Conservation (phyloP, 2,329 filamentous ascomycete genomes). For the Fusarium guadeloupense region DNA sequence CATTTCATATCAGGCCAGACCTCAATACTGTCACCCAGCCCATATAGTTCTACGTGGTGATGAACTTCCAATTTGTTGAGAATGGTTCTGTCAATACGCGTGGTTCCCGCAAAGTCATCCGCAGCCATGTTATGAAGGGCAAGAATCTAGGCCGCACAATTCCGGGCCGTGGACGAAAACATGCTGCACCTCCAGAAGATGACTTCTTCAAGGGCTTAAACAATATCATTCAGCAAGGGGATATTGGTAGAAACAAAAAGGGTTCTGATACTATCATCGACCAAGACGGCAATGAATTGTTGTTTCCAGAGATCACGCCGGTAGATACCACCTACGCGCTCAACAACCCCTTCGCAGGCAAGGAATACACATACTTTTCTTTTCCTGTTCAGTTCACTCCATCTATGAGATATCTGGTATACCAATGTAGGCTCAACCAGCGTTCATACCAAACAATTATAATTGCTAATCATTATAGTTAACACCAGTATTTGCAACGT, state of each 20-base stretch:
- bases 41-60: not conserved
- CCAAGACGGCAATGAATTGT: not conserved
- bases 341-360: slow-evolving; percentile 19
- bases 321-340: not conserved
- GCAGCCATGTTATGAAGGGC: slow-evolving; percentile 40
- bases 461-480: slow-evolving; percentile 10
- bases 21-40: not conserved
- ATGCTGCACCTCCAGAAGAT: slow-evolving; percentile 4
- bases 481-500: slow-evolving; percentile 23
- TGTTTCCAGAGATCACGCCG: slow-evolving; percentile 27
- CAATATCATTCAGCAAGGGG: not conserved
- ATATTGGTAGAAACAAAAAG: not conserved
- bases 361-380: slow-evolving; percentile 32
- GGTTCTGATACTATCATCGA: not conserved
- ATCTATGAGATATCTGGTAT: slow-evolving; percentile 31
- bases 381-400: slow-evolving; percentile 35
- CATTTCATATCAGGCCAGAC: not conserved
- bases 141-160: slow-evolving; percentile 35
- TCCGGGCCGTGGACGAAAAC: slow-evolving; percentile 28
- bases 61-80: slow-evolving; percentile 37
- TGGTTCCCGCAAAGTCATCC: slow-evolving; percentile 25
- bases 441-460: not conserved
- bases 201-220: not conserved
- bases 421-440: slow-evolving; percentile 24
- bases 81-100: slow-evolving; percentile 4